A percentile compares a stretch with the other conserved stretches of the same genome.
Conservation (phyloP, 306 rosid species). For the Lablab purpureus region DNA sequence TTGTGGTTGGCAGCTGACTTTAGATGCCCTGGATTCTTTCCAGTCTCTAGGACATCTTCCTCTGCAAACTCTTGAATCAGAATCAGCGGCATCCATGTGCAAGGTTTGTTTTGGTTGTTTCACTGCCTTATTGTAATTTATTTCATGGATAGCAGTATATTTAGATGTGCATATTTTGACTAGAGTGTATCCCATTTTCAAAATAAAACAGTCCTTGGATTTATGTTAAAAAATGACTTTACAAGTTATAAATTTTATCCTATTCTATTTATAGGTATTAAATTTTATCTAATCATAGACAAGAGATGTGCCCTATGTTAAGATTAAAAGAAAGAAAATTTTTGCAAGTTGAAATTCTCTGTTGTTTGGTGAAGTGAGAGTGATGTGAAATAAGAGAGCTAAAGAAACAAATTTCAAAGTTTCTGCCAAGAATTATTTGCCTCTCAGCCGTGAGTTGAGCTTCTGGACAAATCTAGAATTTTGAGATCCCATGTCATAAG, state of each 20-base stretch:
- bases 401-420: neutral
- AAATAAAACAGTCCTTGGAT: neutral
- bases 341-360: neutral
- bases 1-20: slow-evolving; percentile 97
- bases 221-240: slow-evolving; percentile 19
- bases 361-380: neutral
- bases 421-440: neutral
- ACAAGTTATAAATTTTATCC: slow-evolving; percentile 22
- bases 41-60: slow-evolving; percentile 79
- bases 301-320: neutral
- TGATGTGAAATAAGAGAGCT: neutral
- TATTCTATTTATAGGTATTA: neutral
- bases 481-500: neutral
- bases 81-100: slow-evolving; percentile 96
- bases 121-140: slow-evolving; percentile 2
- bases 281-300: slow-evolving; percentile 12
- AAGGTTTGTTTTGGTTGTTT: slow-evolving; percentile 64
- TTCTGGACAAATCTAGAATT: slow-evolving; percentile 16
- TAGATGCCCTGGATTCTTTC: slow-evolving; percentile 88
- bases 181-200: slow-evolving; percentile 9
- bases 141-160: slow-evolving; percentile 19
- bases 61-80: slow-evolving; percentile 82
- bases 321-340: neutral
- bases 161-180: slow-evolving; percentile 35
- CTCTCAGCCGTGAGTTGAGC: neutral